Base-by-base conservation (phyloP, 352 stramenopile species). In the Phytopythium kandeliae region DNA sequence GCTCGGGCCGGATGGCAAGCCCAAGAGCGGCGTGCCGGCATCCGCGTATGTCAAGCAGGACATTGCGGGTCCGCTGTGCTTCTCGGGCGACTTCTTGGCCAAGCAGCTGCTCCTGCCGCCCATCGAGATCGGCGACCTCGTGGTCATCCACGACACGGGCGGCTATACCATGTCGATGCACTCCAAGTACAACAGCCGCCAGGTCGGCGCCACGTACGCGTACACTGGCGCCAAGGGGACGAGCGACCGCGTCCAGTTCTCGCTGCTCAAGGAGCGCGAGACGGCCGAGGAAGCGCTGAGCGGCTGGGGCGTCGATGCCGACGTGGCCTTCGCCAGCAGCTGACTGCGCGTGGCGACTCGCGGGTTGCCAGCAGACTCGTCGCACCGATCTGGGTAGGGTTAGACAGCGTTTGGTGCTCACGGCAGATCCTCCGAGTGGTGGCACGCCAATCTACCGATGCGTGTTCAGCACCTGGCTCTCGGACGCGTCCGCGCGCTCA, bases 1-100 rank as follows among this genome's bases (percentile, higher is more conserved):
- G 25, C 71, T 96, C n/a, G 50, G 62, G 34, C 46, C 43, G 3
- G 55, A 77, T 1, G 89, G 85, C 22, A 51, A 41, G 13, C 57
- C 65, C 24, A 92, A 93, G 50, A 60, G 48, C 13, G 44, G 55
- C 36, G 24, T 36, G 1, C 37, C 51, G 9, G 62, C 53, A 12
- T 62, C 49, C 22, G 56, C 49, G n/a, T 84, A 81, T 43, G 34
- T 89, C 6, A 69, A 59, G 51, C 81, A 93, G 51, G 82, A 97
- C 47, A 86, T 98, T 41, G 92, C 87, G 0, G 92, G 92, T 0
- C 92, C 92, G 21, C 75, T 98, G 10, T 98, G 92, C 59, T 98
- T 98, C 50, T 90, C 85, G 11, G 92, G 91, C 3, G 92, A 98
- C 55, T 86, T 97, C 45, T 55, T 98, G 12, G 85, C 75, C 28